Evolutionary conservation across 768 basidiomycete genomes (phyloP).

Genomic region (Lactifluus echinatus): DNA sequence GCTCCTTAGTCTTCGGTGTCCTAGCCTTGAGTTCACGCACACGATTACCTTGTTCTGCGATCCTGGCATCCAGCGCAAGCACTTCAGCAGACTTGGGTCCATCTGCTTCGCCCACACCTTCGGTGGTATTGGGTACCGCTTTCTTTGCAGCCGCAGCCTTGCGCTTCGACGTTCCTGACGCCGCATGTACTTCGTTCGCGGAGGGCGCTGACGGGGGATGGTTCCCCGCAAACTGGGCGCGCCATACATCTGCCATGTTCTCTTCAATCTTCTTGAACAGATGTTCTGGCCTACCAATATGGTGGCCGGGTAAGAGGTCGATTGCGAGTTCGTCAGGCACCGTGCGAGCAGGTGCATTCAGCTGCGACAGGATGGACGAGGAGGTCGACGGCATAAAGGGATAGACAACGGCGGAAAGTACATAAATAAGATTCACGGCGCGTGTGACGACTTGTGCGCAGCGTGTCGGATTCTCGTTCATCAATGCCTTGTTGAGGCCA

Average conservation of each 20-base stretch:
- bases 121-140: constrained; percentile 37
- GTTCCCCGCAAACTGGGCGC: constrained; percentile 67
- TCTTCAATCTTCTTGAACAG: constrained; percentile 94
- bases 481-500: constrained; percentile 82
- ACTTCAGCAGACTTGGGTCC: constrained; percentile 68
- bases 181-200: constrained; percentile 35
- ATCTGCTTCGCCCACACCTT: constrained; percentile 29
- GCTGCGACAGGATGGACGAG: constrained; percentile 69
- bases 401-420: constrained; percentile 74
- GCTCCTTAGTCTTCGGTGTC: constrained; percentile 46
- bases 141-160: constrained; percentile 42
- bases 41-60: constrained; percentile 64
- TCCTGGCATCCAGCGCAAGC: constrained; percentile 61
- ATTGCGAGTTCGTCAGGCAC: constrained; percentile 65
- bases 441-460: constrained; percentile 88
- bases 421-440: constrained; percentile 88
- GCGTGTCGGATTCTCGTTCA: constrained; percentile 69
- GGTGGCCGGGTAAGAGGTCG: constrained; percentile 84
- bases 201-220: constrained; percentile 32
- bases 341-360: constrained; percentile 80
- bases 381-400: constrained; percentile 96
- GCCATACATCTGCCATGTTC: constrained; percentile 77
- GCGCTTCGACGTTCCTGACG: constrained; percentile 42
- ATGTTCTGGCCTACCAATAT: constrained; percentile 77
- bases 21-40: constrained; percentile 67